These are phyloP conservation scores for Ganoderma boninense DNA, from an alignment of 1,284 basidiomycete genomes.

Conservation along the genomic window DNA sequence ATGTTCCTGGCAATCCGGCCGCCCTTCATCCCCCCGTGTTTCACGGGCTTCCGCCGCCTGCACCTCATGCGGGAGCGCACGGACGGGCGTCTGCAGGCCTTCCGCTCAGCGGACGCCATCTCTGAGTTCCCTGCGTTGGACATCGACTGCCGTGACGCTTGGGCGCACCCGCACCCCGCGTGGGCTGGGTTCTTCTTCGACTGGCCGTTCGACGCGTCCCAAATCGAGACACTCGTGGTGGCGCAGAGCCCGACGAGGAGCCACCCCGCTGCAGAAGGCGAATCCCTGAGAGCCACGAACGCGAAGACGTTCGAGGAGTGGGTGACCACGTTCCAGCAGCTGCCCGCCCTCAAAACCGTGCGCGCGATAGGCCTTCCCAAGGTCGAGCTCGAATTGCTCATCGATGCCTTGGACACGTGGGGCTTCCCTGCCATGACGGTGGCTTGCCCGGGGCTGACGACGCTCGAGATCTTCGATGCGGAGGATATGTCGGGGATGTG, in stretches of 20 bases:
- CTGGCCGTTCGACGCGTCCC: background rate
- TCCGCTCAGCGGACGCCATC: background rate
- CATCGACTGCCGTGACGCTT: background rate
- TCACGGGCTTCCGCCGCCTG: conserved; percentile 1
- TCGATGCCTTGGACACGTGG: background rate
- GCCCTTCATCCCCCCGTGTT: background rate
- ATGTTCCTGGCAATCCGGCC: background rate
- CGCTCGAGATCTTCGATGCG: background rate
- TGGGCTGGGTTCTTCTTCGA: background rate
- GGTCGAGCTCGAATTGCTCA: background rate
- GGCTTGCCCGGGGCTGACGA: background rate
- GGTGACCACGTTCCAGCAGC: background rate
- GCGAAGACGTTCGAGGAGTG: background rate
- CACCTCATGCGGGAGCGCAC: background rate
- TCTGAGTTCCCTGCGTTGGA: background rate
- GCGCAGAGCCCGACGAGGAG: conserved; percentile 8
- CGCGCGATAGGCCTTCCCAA: background rate
- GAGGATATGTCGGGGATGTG: background rate
- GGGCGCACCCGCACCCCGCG: background rate
- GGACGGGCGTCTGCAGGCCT: background rate
- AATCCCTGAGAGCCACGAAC: background rate
- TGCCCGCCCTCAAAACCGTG: background rate
- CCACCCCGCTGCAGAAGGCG: background rate
- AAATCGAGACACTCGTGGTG: conserved; percentile 14
- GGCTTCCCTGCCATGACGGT: background rate